These are phyloP conservation scores for Geopyxis carbonaria DNA, from an alignment of 495 filamentous ascomycete species.

Conservation along the genomic window DNA sequence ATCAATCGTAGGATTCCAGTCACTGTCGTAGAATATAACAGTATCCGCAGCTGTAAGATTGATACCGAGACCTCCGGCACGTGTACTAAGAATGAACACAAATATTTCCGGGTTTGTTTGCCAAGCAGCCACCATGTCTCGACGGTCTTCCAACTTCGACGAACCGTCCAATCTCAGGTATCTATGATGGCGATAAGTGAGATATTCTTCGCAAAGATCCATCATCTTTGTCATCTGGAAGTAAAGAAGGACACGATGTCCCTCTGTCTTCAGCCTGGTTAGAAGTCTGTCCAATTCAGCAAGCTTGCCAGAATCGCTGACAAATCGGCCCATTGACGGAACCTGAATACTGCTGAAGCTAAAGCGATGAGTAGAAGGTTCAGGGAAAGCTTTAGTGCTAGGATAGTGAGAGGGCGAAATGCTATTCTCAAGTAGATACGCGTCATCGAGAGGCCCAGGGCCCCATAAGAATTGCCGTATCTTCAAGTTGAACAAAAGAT, in stretches of 20 bases:
- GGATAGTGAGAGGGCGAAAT: slow-evolving; percentile 48
- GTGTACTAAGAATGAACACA: slow-evolving; percentile 86
- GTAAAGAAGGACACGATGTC: slow-evolving; percentile 93
- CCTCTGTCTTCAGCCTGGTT: slow-evolving; percentile 70
- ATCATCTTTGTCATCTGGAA: slow-evolving; percentile 99
- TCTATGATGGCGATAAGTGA: slow-evolving; percentile 97
- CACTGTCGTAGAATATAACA: slow-evolving; percentile 98
- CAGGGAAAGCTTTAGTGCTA: slow-evolving; percentile 46
- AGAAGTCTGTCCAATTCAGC: slow-evolving; percentile 80
- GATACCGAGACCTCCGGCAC: slow-evolving; percentile 94
- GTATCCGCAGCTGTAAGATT: slow-evolving; percentile 80
- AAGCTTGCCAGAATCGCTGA: slow-evolving; percentile 93
- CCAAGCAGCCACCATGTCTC: slow-evolving; percentile 94
- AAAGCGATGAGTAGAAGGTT: slow-evolving; percentile 57
- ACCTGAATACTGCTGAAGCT: slow-evolving; percentile 81
- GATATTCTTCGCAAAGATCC: slow-evolving; percentile 95
- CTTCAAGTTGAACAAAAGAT: slow-evolving; percentile 57
- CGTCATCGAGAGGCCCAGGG: slow-evolving; percentile 48
- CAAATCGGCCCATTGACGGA: slow-evolving; percentile 96
- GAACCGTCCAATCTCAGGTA: slow-evolving; percentile 93
- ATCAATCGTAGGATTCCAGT: slow-evolving; percentile 99
- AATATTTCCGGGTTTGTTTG: slow-evolving; percentile 79
- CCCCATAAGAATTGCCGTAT: slow-evolving; percentile 61
- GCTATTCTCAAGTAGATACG: slow-evolving; percentile 51
- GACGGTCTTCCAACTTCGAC: slow-evolving; percentile 93